phyloP scores from a whole-genome alignment of 2,329 filamentous ascomycete genomes.

The Drechslerella dactyloides region DNA sequence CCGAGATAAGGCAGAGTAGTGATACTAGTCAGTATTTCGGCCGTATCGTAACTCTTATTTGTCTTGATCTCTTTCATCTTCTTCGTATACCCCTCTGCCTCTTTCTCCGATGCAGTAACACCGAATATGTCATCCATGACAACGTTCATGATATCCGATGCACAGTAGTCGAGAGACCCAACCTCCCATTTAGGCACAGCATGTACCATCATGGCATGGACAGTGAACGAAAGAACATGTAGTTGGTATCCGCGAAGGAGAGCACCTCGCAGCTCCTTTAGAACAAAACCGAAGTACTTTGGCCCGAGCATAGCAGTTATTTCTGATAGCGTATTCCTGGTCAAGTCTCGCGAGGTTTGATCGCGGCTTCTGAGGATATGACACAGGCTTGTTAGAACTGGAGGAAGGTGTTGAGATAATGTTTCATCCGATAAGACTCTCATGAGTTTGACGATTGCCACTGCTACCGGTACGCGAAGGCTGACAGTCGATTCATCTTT shows the following conservation, averaged over 20 bases:
- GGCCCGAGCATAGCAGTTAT: constrained; percentile 82
- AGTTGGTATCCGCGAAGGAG: constrained; percentile 87
- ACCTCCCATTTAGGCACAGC: constrained; percentile 74
- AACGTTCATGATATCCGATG: constrained; percentile 76
- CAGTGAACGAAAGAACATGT: constrained; percentile 91
- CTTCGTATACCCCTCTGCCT: constrained; percentile 91
- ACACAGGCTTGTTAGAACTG: constrained; percentile 87
- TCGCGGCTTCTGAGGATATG: constrained; percentile 89
- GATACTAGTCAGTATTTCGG: constrained; percentile 87
- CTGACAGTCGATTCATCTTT: constrained; percentile 96
- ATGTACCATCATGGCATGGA: constrained; percentile 85
- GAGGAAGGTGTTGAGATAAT: constrained; percentile 75
- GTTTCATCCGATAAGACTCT: constrained; percentile 76
- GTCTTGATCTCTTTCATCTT: constrained; percentile 98
- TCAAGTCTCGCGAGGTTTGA: constrained; percentile 87
- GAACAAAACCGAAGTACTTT: constrained; percentile 84
- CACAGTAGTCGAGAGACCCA: constrained; percentile 87
- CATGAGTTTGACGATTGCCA: constrained; percentile 86
- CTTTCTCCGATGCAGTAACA: constrained; percentile 89
- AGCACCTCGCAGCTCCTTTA: constrained; percentile 85
- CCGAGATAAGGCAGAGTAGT: constrained; percentile 76
- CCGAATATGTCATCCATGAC: constrained; percentile 99
- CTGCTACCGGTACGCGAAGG: constrained; percentile 84
- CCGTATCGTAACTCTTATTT: constrained; percentile 96
- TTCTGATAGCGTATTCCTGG: constrained; percentile 82